Evolutionary conservation across 2,329 filamentous ascomycete genomes (phyloP).

Genomic region (Dothidotthia symphoricarpi): DNA sequence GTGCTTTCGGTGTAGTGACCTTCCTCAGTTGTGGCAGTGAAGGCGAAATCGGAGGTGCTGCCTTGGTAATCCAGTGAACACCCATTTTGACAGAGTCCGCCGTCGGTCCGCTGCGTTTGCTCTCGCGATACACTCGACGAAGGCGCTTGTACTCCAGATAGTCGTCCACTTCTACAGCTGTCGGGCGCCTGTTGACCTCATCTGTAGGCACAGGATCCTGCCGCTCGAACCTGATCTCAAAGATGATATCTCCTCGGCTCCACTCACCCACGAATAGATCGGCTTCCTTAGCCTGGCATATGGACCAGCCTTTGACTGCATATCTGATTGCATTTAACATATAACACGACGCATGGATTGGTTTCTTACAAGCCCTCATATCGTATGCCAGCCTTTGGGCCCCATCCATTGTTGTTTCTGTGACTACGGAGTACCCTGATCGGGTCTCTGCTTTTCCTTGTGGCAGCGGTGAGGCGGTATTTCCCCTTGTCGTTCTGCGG

Average conservation of each 20-base stretch:
- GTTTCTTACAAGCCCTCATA: constrained; percentile 50
- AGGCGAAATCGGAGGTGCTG: constrained; percentile 14
- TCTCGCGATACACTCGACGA: constrained; percentile 22
- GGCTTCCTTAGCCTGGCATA: constrained; percentile 27
- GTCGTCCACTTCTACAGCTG: constrained; percentile 48
- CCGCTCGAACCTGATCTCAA: constrained; percentile 43
- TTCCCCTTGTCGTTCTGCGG: constrained; percentile 43
- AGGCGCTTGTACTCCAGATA: constrained; percentile 50
- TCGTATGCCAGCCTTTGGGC: constrained; percentile 48
- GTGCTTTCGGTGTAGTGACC: background rate
- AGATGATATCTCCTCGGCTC: constrained; percentile 34
- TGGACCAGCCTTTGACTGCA: constrained; percentile 42
- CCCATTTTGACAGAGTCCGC: background rate
- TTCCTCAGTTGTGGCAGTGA: background rate
- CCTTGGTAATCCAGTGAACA: constrained; percentile 6
- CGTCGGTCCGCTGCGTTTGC: constrained; percentile 6
- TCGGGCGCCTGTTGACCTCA: constrained; percentile 41
- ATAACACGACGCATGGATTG: background rate
- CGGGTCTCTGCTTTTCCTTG: constrained; percentile 42
- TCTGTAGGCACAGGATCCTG: constrained; percentile 37
- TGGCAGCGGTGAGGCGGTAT: constrained; percentile 46
- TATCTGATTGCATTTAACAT: constrained; percentile 14
- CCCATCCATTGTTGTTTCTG: constrained; percentile 45
- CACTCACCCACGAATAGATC: constrained; percentile 15
- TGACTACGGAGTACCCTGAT: constrained; percentile 49